Evolutionary conservation across 2,329 filamentous ascomycete genomes (phyloP), one percentile per base, ranked within the genome.

Genomic region (Fusarium paranaense): DNA sequence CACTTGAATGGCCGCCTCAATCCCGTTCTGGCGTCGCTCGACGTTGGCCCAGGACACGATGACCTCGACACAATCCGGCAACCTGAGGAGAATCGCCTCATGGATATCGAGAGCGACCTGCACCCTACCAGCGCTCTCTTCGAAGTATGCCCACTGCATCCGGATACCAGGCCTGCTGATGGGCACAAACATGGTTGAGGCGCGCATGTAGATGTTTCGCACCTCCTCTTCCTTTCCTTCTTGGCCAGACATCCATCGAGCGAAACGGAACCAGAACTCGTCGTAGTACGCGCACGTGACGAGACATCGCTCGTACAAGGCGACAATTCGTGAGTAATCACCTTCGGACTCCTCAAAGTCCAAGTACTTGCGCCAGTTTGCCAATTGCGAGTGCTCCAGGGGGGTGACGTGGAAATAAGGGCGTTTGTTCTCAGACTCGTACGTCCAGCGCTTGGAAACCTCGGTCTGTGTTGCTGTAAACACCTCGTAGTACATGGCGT

Each of bases 201-300:
- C 97, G 66, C 95, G 91, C 81, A 96, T 91, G 80, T 97, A 98
- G 73, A 98, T 97, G 82, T 94, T 95, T 66, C 97, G 93, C 7
- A 96, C 92, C 80, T 98, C 95, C 81, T 98, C 94, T 54, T 95
- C 91, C 82, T 97, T 98, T 76, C 88, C 91, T 2, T 90, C 85
- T 80, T 97, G 94, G 0, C 91, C 91, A 68, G 90, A 88, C 94
- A 98, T 97, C 97, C 97, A 99, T 45, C 96, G 89, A 18, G 93
- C 94, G 83, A 98, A 99, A n/a, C 97, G 93, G 78, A 97, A 91
- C 97, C 97, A 99, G 83, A 98, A 97, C 80, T 98, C 96, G 59
- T 98, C 96, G 80, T 99, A 98, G 76, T 97, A 93, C 18, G 97
- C 96, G 79, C 94, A 97, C 0, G 95, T 96, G 38, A 98, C 94